These are phyloP conservation scores for Thalia dealbata DNA, from an alignment of 176 grass and related monocot species.

Conservation along the genomic window DNA sequence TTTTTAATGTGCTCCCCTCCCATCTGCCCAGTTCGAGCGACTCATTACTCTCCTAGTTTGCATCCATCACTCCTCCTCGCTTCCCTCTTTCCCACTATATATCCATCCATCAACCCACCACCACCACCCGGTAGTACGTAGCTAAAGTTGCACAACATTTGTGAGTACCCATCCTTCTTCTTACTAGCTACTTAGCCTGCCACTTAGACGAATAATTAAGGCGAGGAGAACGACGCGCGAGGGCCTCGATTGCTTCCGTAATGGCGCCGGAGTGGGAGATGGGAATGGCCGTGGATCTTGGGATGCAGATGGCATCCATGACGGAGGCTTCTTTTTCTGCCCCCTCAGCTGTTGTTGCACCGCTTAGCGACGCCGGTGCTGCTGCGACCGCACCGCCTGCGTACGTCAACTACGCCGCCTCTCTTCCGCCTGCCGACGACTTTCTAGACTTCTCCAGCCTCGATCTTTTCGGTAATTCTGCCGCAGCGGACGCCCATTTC, in stretches of 20 bases:
- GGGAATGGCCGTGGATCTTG: constrained; percentile 37
- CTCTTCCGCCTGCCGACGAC: constrained; percentile 42
- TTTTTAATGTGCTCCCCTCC: not conserved
- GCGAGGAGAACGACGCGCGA: too few relatives aligned
- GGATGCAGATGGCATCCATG: not conserved
- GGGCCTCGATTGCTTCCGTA: not conserved
- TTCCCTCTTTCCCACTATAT: too few relatives aligned
- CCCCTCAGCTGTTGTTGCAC: not conserved
- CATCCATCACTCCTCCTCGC: not conserved
- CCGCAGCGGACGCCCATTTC: not conserved
- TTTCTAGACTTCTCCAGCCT: constrained; percentile 58
- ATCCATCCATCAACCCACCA: too few relatives aligned
- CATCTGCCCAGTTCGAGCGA: not conserved
- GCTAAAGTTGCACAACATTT: not conserved
- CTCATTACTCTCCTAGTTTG: not conserved
- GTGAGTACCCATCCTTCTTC: too few relatives aligned
- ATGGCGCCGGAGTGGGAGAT: constrained; percentile 4
- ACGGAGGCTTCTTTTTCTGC: constrained; percentile 17
- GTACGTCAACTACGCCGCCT: constrained; percentile 32
- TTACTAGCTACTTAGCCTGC: too few relatives aligned
- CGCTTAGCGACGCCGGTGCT: not conserved
- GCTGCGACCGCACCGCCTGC: constrained; percentile 16
- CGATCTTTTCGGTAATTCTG: constrained; percentile 38
- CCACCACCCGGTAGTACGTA: not conserved
- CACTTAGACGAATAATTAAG: not conserved